Evolutionary conservation across 78 protist genomes (phyloP), one percentile per base, ranked within the genome.

Genomic region (Acrasis kona): DNA sequence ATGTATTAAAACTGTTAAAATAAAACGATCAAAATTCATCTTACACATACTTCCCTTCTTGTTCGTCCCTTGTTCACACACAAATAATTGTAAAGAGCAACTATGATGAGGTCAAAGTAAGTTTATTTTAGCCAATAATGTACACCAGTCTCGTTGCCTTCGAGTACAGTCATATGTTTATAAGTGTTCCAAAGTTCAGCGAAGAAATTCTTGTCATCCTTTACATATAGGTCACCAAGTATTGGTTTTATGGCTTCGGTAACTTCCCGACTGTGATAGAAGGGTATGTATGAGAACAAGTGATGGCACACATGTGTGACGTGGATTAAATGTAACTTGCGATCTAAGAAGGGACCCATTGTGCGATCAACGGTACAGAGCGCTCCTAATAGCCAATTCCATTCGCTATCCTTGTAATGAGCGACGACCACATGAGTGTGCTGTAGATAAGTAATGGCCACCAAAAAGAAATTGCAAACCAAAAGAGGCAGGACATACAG

Each of bases 231-330:
- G 9, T 12, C 78, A 8, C 9, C 61, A n/a, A 50, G 19, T 50
- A 50, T n/a, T 50, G 64, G 64, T 61, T 64, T 70, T 34, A 86
- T 64, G 36, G 72, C 76, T 58, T 61, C 68, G 58, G 93, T 85
- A 37, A 89, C 93, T 66, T 84, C 90, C 10, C 70, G 78, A 19
- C 90, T 89, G 71, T 85, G 85, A 78, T 89, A 89, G 75, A 65
- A 75, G 41, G 89, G 90, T 29, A 84, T 81, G 8, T 72, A 40
- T 61, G 81, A 82, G 74, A 79, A 82, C 40, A 90, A 37, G 77
- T 91, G 95, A 57, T 91, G 95, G 1, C 42, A 70, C 37, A 91
- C 92, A 74, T 91, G 95, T 6, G 95, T 82, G 32, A 84, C 89
- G 6, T 76, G 66, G 50, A 91, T 91, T 64, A 74, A 50, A 80